Conservation (phyloP, 768 basidiomycete species). For the Tulasnella sp. region DNA sequence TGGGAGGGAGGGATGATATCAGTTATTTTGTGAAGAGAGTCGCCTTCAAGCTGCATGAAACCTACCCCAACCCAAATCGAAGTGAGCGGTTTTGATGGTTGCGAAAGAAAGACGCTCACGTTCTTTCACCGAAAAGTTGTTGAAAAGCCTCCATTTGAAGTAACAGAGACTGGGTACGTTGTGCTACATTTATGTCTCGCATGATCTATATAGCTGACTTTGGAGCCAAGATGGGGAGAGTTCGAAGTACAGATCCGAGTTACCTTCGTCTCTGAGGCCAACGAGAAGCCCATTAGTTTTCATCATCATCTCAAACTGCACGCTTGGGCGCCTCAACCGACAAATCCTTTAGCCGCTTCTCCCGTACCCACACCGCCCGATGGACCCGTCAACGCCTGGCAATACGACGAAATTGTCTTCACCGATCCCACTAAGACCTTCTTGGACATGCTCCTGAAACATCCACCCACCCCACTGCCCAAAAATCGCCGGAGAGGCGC, state of each 20-base stretch:
- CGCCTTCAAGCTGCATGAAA: slow-evolving; percentile 96
- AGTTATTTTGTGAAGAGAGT: slow-evolving; percentile 92
- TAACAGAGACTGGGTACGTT: slow-evolving; percentile 85
- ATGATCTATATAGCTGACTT: neutral
- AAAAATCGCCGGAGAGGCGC: slow-evolving; percentile 52
- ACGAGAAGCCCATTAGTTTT: slow-evolving; percentile 79
- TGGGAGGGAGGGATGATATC: slow-evolving; percentile 86
- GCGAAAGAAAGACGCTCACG: slow-evolving; percentile 5
- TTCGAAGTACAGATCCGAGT: slow-evolving; percentile 93
- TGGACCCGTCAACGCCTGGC: slow-evolving; percentile 86
- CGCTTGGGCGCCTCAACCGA: slow-evolving; percentile 50
- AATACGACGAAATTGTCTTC: slow-evolving; percentile 98
- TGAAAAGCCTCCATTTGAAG: slow-evolving; percentile 89
- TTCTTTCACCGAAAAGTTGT: slow-evolving; percentile 46
- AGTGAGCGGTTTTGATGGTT: slow-evolving; percentile 43
- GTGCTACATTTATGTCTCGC: neutral
- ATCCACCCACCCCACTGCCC: slow-evolving; percentile 77
- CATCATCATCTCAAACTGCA: slow-evolving; percentile 95
- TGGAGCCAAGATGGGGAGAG: slow-evolving; percentile 79
- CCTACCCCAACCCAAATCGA: slow-evolving; percentile 82
- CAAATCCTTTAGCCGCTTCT: slow-evolving; percentile 49
- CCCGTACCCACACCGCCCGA: slow-evolving; percentile 31
- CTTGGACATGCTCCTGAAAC: slow-evolving; percentile 66
- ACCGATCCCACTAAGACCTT: slow-evolving; percentile 86
- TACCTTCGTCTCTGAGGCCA: slow-evolving; percentile 79